phyloP scores from a whole-genome alignment of 2,329 filamentous ascomycete genomes.

The Fusarium humuli region DNA sequence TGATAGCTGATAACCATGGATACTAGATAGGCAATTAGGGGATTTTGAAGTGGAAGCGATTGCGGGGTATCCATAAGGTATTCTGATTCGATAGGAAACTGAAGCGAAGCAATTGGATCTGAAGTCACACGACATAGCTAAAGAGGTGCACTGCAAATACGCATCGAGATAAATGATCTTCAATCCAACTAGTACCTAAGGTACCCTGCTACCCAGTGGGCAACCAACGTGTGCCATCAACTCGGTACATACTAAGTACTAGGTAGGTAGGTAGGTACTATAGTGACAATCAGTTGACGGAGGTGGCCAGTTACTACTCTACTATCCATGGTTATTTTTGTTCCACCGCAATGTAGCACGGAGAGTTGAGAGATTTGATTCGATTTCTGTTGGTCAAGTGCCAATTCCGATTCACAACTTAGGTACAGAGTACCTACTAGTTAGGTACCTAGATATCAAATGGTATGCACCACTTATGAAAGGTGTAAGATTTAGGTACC shows the following conservation, averaged over 20 bases:
- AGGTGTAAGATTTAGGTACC: not conserved
- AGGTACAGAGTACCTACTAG: not conserved
- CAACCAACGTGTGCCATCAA: no score
- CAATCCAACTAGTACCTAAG: not conserved
- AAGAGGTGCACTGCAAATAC: not conserved
- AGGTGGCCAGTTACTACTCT: no score
- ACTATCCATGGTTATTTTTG: no score
- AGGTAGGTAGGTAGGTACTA: no score
- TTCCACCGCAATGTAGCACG: no score
- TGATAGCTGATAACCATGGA: constrained; percentile 26
- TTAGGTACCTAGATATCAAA: not conserved
- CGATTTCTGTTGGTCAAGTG: no score
- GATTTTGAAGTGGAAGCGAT: constrained; percentile 22
- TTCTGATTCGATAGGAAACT: constrained; percentile 17
- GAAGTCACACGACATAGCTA: constrained; percentile 3
- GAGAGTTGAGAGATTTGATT: no score
- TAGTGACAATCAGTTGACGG: no score
- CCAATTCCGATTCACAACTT: no score
- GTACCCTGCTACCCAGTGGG: no score
- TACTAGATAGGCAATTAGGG: constrained; percentile 14
- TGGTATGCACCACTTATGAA: not conserved
- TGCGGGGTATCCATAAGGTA: constrained; percentile 31
- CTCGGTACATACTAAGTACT: not conserved
- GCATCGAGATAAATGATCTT: not conserved
- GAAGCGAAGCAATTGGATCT: constrained; percentile 6